phyloP scores from a whole-genome alignment of 148 eudicot genomes.

The Arbutus unedo region DNA sequence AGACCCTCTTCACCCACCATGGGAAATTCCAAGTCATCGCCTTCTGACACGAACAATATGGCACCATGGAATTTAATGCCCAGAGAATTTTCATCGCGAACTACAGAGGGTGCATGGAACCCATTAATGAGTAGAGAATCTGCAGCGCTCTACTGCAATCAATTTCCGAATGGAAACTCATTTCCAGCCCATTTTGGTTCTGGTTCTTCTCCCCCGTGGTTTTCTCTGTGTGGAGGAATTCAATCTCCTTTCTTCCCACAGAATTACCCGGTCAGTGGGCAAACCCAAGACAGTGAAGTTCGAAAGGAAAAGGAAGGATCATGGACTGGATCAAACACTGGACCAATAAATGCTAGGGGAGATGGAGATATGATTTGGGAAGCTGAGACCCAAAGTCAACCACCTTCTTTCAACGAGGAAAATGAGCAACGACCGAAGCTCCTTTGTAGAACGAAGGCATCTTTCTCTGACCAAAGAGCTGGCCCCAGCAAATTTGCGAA shows the following conservation, averaged over 20 bases:
- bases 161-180: slow-evolving; percentile 16
- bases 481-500: slow-evolving; percentile 21
- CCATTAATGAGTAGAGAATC: slow-evolving; percentile 14
- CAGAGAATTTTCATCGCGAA: background rate
- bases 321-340: slow-evolving; percentile 37
- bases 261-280: slow-evolving; percentile 22
- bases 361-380: slow-evolving; percentile 31
- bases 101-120: slow-evolving; percentile 19
- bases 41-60: slow-evolving; percentile 23
- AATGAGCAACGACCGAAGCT: background rate
- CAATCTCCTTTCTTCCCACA: slow-evolving; percentile 23
- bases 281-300: slow-evolving; percentile 28
- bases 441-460: background rate
- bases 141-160: slow-evolving; percentile 17
- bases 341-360: slow-evolving; percentile 27
- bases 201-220: slow-evolving; percentile 33
- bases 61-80: slow-evolving; percentile 15
- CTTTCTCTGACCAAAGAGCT: slow-evolving; percentile 18
- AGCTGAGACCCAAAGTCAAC: slow-evolving; percentile 28
- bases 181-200: slow-evolving; percentile 24
- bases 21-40: slow-evolving; percentile 23
- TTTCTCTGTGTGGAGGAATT: slow-evolving; percentile 37
- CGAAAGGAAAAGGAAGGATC: slow-evolving; percentile 45
- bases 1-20: slow-evolving; percentile 26
- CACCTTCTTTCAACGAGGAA: slow-evolving; percentile 18